Conservation (phyloP, 2,329 filamentous ascomycete species). For the Ophiocordyceps camponoti-floridani region DNA sequence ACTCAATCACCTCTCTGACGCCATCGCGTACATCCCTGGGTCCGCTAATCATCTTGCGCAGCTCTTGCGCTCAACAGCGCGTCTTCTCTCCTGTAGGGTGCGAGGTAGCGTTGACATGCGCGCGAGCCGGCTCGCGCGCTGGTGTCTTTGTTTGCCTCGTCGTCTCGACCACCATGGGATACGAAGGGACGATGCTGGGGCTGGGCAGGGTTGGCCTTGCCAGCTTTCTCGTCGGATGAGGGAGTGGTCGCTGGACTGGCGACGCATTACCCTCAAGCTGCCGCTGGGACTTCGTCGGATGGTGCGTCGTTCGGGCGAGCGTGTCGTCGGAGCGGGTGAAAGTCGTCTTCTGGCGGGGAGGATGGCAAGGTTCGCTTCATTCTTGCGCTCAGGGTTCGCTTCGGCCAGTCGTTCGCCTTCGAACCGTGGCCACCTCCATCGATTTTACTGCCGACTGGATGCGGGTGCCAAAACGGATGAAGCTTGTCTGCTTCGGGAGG, state of each 20-base stretch:
- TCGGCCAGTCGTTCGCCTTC: constrained; percentile 29
- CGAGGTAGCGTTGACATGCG: constrained; percentile 34
- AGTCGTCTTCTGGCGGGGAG: constrained; percentile 31
- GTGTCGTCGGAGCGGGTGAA: constrained; percentile 12
- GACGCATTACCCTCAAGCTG: constrained; percentile 39
- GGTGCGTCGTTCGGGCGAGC: constrained; percentile 32
- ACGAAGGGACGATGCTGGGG: constrained; percentile 6
- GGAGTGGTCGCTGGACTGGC: constrained; percentile 29
- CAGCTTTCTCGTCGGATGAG: constrained; percentile 10
- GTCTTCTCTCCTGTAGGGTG: constrained; percentile 36
- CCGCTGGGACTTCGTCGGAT: constrained; percentile 42
- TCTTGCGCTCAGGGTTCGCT: constrained; percentile 30
- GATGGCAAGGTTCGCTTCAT: constrained; percentile 41
- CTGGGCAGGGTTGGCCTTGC: constrained; percentile 18
- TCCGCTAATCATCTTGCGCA: constrained; percentile 41
- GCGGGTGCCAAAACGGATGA: constrained; percentile 45
- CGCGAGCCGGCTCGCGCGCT: constrained; percentile 25
- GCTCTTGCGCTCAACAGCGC: constrained; percentile 38
- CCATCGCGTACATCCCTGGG: constrained; percentile 40
- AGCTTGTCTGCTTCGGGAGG: constrained; percentile 35
- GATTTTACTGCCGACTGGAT: constrained; percentile 19
- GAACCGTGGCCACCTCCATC: constrained; percentile 26
- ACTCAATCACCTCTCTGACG: constrained; percentile 36
- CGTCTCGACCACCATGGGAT: constrained; percentile 14
- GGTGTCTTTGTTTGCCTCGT: constrained; percentile 16